Evolutionary conservation across 192 early-diverging fungal genomes (phyloP), one percentile per base, ranked within the genome.

Genomic region (Entomortierella beljakovae): DNA sequence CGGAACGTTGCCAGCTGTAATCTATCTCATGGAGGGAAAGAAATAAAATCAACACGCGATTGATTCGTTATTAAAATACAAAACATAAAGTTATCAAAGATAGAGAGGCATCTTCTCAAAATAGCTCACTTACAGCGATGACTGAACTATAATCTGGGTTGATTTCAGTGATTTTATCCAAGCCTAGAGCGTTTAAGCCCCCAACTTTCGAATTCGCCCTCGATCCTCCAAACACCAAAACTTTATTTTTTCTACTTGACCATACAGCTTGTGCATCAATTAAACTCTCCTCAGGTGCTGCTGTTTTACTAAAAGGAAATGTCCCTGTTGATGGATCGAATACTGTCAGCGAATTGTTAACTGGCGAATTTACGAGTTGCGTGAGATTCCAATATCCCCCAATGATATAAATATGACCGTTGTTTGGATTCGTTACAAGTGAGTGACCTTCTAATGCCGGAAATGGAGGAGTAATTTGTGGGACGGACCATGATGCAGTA

Each of bases 141-240:
- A 6, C 50, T 10, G 23, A 35, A 6, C 40, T 58, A 20, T 42
- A 29, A 11, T 48, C 38, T 3, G 72, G 63, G 31, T 75, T 64
- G 23, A 61, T 67, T 51, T 75, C 72, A 2, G 25, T 40, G 6
- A 75, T 11, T 5, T 18, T 61, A 0, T n/a, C 18, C 63, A 75
- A 5, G 5, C 61, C 73, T 25, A 68, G 34, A 8, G 65, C 65
- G 29, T 31, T 26, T 1, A 53, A n/a, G 15, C 13, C 11, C 11
- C 18, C 40, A 2, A 54, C 61, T 2, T 38, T 38, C 6, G 37
- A 38, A 38, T 48, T 25, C 3, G 60, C 73, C 25, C 64, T 33
- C 11, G 74, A 69, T 16, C 74, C 74, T 34, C 74, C 74, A 61
- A 79, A 64, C 0, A 60, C 61, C 49, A 79, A 40, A 18, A 79